Evolutionary conservation across 352 stramenopile genomes (phyloP).

Genomic region (Phytophthora megakarya): DNA sequence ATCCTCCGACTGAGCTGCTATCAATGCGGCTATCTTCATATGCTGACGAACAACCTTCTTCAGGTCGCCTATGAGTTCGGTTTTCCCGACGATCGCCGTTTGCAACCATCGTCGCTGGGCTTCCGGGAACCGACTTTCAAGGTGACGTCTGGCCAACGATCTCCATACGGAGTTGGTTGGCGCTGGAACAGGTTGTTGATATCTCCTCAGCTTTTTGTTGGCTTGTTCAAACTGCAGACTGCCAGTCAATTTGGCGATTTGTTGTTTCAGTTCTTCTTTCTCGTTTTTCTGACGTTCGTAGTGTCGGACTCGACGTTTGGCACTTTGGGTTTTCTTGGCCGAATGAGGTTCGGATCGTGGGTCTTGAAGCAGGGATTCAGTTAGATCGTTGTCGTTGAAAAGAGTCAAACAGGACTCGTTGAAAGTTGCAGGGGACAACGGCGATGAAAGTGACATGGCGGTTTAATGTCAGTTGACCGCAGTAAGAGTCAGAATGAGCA

Average conservation of each 20-base stretch:
- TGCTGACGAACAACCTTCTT: conserved; percentile 7
- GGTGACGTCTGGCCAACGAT: not conserved
- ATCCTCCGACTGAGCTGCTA: not conserved
- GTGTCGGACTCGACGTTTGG: not conserved
- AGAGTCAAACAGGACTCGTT: too few relatives aligned
- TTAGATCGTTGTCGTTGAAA: too few relatives aligned
- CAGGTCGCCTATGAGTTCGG: conserved; percentile 1
- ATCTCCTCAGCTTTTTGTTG: not conserved
- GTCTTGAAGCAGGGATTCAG: too few relatives aligned
- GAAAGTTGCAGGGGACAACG: too few relatives aligned
- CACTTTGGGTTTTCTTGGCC: too few relatives aligned
- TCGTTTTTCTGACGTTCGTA: not conserved
- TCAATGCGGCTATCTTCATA: conserved; percentile 3
- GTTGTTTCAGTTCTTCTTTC: not conserved
- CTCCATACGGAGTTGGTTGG: not conserved
- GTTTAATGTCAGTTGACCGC: too few relatives aligned
- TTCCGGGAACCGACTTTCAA: not conserved
- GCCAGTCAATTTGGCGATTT: not conserved
- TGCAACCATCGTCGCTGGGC: not conserved
- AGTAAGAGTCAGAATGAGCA: too few relatives aligned
- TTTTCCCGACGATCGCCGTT: not conserved
- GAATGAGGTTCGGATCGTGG: too few relatives aligned
- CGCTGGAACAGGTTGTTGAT: not conserved
- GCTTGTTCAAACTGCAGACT: not conserved
- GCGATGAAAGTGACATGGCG: too few relatives aligned